Evolutionary conservation across 2,329 filamentous ascomycete species (phyloP), one percentile per base, ranked within the genome.

Genomic region (Aspergillus floridensis): DNA sequence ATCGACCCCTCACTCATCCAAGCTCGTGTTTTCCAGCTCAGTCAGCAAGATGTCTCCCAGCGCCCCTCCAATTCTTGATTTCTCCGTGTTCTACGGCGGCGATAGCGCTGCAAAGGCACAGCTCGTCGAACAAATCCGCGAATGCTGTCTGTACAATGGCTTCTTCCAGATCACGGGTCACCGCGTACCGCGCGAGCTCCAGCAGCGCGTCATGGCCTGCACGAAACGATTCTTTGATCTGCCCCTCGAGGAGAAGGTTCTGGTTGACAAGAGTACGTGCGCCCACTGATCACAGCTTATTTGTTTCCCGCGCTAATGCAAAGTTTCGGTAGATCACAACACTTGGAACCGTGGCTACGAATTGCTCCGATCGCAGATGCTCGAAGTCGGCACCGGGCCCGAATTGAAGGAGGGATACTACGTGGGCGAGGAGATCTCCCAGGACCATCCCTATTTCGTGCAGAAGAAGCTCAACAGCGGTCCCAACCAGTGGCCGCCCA

Each of bases 161-260:
- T 81, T 81, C 66, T 81, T 80, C 65, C 78, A 80, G 57, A 78
- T 80, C 60, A 75, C 72, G 2, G 75, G 75, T 29, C 77, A 80
- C 55, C 66, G 71, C 1, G 72, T 80, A 5, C 73, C 78, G 1
- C 48, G 71, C 7, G 67, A 73, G 2, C 61, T 80, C 2, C 77
- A 79, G 55, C 64, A 72, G 2, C 65, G 66, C 6, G 72, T 79
- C 11, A 73, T 81, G 68, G 38, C 65, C 7, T 75, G 72, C 62
- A 73, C 74, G 19, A 76, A 75, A 55, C 68, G 71, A 11, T 79
- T 80, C 62, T 80, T 80, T 52, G 64, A 72, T 11, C 63, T 80
- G 2, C 66, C 72, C 0, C 63, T 76, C 12, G 77, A 78, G 19
- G 76, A 79, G 56, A 81, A 81, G 62, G 68, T 75, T 49, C 69